Evolutionary conservation across 2,329 filamentous ascomycete genomes (phyloP).

Genomic region (Colletotrichum orchidophilum): DNA sequence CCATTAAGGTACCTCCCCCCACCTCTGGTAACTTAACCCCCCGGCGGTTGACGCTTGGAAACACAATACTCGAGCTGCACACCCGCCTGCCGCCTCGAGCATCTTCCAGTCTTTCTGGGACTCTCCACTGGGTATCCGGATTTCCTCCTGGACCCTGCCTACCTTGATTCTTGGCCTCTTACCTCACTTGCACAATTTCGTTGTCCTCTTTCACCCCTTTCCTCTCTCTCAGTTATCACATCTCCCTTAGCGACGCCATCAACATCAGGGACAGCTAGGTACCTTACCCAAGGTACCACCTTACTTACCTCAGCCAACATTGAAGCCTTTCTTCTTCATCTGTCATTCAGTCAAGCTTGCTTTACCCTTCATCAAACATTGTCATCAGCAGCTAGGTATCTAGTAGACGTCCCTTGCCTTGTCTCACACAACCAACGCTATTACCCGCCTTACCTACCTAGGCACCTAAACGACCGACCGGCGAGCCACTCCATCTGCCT

Average conservation of each 20-base stretch:
- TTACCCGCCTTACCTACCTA: neutral
- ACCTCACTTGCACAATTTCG: constrained; percentile 1
- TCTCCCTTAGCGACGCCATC: constrained; percentile 19
- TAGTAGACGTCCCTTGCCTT: neutral
- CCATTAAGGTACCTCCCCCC: neutral
- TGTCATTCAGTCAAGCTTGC: neutral
- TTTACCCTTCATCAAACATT: neutral
- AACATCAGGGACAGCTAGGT: neutral
- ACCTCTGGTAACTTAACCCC: neutral
- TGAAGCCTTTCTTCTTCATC: neutral
- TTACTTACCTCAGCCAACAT: neutral
- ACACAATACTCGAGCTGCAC: neutral
- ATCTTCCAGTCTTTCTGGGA: neutral
- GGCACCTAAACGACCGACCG: too few species aligned
- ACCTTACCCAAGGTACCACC: neutral
- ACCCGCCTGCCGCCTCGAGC: neutral
- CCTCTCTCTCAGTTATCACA: constrained; percentile 7
- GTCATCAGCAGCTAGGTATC: neutral
- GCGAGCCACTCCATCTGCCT: too few species aligned
- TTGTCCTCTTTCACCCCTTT: neutral
- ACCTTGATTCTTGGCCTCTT: constrained; percentile 15
- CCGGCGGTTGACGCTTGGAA: neutral
- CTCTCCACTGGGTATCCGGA: neutral
- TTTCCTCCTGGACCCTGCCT: constrained; percentile 27
- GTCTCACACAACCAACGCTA: neutral